These are phyloP conservation scores for Neurospora sp. DNA, from an alignment of 495 filamentous ascomycete genomes.

Conservation along the genomic window DNA sequence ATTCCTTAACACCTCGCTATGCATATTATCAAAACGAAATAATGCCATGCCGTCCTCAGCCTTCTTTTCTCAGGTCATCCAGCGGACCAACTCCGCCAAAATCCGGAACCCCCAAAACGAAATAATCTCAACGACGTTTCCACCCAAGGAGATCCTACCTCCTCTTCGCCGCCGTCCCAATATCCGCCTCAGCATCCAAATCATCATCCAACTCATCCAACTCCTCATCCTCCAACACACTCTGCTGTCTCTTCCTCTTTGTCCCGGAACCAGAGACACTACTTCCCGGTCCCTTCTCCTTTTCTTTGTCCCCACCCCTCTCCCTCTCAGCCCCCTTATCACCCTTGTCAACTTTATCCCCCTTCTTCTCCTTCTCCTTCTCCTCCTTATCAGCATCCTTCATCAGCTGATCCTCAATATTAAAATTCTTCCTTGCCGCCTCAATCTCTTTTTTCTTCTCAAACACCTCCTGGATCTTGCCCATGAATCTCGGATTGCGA, in stretches of 20 bases:
- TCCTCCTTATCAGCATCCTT: slow-evolving; percentile 33
- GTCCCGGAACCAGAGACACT: not conserved
- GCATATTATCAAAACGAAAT: not conserved
- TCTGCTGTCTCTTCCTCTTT: slow-evolving; percentile 4
- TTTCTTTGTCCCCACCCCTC: not conserved
- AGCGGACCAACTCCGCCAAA: not conserved
- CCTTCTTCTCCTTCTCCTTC: slow-evolving; percentile 17
- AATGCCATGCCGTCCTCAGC: not conserved
- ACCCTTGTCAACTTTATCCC: not conserved
- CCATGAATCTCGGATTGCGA: slow-evolving; percentile 72
- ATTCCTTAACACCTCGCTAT: not conserved
- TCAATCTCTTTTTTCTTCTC: slow-evolving; percentile 73
- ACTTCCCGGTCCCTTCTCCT: not conserved
- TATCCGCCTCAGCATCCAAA: slow-evolving; percentile 19
- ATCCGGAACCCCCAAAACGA: not conserved
- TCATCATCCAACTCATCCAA: slow-evolving; percentile 29
- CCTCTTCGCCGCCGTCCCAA: slow-evolving; percentile 14
- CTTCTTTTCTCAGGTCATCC: not conserved
- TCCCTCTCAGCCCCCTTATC: not conserved
- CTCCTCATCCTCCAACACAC: slow-evolving; percentile 24
- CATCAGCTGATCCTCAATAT: slow-evolving; percentile 32
- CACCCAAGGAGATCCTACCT: slow-evolving; percentile 1
- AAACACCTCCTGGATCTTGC: slow-evolving; percentile 79
- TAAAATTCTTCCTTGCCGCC: slow-evolving; percentile 59
- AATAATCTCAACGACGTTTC: slow-evolving; percentile 1